Base-by-base conservation (phyloP, 2,329 filamentous ascomycete species). In the Byssothecium circinans region DNA sequence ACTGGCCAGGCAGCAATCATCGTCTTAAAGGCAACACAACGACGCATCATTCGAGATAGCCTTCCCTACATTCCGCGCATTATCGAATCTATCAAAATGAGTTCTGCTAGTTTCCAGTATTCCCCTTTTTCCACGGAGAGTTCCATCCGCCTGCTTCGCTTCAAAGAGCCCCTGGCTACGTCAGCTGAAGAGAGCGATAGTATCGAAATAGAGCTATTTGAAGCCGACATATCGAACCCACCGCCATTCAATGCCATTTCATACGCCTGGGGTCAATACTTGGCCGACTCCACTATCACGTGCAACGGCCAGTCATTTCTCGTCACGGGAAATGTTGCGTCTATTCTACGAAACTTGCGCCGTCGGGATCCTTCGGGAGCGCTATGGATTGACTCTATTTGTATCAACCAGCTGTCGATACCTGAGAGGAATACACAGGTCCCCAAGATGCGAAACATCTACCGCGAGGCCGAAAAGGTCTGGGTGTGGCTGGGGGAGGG, bases 401-500 rank as follows among this genome's bases (percentile, higher is more conserved):
- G 34, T 15, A 45, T 45, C n/a, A 17, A 45, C 20, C 43, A 45
- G 25, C 7, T 14, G 10, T 45, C 43, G 2, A 32, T 45, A 3
- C 8, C 43, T n/a, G 43, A 45, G 19, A 45, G 19, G n/a, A 45
- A 45, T 19, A 15, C 20, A 11, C 43, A 45, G 34, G 43, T 45
- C n/a, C 35, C 43, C 3, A 29, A 25, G 19, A 45, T 45, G 43
- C 25, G 27, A 11, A 19, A 14, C 12, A 45, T 45, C 17, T 45
- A 45, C 23, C 34, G 25, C 10, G 15, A 39, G 17, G 43, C 43
- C 4, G 17, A 11, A 30, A 38, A 15, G 19, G 35, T 39, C 14
- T 45, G 43, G 43, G 19, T 45, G 12, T 45, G 43, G 43, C 25
- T 45, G 3, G 43, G 43, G 2, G 32, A 37, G 11, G 43, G 43